Conservation (phyloP, 257 asterid genomes). For the Fraxinus americana region DNA sequence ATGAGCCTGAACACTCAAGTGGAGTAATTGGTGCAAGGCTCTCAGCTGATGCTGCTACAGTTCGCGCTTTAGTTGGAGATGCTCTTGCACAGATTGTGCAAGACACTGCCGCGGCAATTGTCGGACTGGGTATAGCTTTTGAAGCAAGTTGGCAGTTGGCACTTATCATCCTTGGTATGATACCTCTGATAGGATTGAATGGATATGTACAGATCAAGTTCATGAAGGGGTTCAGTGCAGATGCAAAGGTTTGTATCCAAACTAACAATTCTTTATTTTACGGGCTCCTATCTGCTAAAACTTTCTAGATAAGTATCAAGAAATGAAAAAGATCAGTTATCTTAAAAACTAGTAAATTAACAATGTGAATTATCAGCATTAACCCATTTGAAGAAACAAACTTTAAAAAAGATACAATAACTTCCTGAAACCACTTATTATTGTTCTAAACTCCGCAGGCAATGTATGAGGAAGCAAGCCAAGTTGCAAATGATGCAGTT, state of each 20-base stretch:
- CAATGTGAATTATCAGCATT: neutral
- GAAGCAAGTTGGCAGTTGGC: slow-evolving; percentile 76
- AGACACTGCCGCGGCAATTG: slow-evolving; percentile 48
- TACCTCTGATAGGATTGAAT: slow-evolving; percentile 54
- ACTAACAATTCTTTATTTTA: neutral
- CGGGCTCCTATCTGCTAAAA: neutral
- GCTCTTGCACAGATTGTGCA: slow-evolving; percentile 55
- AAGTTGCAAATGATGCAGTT: slow-evolving; percentile 84
- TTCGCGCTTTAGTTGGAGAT: slow-evolving; percentile 67
- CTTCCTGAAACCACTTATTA: neutral
- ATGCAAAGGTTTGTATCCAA: slow-evolving; percentile 48
- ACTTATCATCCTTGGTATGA: slow-evolving; percentile 54
- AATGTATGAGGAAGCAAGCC: slow-evolving; percentile 91
- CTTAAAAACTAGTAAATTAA: neutral
- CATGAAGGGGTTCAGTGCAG: slow-evolving; percentile 61
- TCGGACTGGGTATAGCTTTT: slow-evolving; percentile 63
- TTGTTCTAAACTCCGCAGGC: slow-evolving; percentile 38
- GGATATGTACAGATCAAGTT: slow-evolving; percentile 55
- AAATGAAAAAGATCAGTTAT: neutral
- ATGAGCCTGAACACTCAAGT: slow-evolving; percentile 55
- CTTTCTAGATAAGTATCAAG: neutral
- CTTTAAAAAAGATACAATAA: neutral
- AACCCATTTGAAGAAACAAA: neutral
- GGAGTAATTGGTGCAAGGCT: slow-evolving; percentile 68
- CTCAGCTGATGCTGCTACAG: slow-evolving; percentile 64